Evolutionary conservation across 129 eudicot genomes (phyloP), one percentile per base, ranked within the genome.

Genomic region (Escallonia rubra): DNA sequence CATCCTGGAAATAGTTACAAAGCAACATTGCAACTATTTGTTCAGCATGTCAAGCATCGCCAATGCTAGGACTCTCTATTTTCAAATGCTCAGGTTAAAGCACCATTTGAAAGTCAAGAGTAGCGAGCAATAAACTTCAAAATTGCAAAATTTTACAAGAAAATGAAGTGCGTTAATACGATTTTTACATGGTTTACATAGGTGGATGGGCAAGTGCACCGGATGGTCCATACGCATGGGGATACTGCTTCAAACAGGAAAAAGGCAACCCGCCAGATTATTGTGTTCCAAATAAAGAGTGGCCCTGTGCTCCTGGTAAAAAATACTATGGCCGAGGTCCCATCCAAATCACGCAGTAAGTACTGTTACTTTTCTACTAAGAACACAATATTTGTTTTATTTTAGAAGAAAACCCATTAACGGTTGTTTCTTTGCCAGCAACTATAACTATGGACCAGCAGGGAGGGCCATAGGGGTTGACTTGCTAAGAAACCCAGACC

Each of bases 141-240:
- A 23, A 0, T 23, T 23, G 34, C 34, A 23, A 23, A 23, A 23
- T 23, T 23, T 23, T 23, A 23, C 34, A 23, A 23, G 34, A 23
- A 23, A 23, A 23, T 23, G 34, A 23, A 23, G 34, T n/a, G 1
- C 34, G 34, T 23, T 23, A 23, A 23, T 23, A 23, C 34, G 34
- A 23, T 23, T 23, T 23, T 23, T 3, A 52, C n/a, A 13, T 11
- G 34, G 10, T 10, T 4, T 39, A 40, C 8, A n/a, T 10, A 79
- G 86, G 82, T 57, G 82, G 82, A 63, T 81, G 87, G 91, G 2
- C 78, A 72, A 52, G 16, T 60, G 91, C 91, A 61, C 87, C 85
- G 23, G 91, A 81, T 70, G 87, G 91, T 56, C 85, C 61, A 63
- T 85, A 68, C 79, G 78, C 91, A 41, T 81, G 91, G 87, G 91